These are phyloP conservation scores for Zalaria sp. DNA, from an alignment of 2,329 filamentous ascomycete genomes.

Conservation along the genomic window DNA sequence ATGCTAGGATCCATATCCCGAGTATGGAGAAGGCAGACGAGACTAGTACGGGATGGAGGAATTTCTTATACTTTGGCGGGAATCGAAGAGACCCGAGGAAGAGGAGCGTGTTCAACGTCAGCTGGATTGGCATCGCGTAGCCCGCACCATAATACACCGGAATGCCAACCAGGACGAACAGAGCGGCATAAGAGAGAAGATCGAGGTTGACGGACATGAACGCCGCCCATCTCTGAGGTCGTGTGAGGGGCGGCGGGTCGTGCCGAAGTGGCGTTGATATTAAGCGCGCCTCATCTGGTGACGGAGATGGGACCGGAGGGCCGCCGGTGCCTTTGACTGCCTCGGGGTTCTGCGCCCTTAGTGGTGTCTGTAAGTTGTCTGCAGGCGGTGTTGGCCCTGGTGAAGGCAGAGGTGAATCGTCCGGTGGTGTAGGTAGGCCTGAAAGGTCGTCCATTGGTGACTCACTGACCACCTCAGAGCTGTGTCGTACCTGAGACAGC, in stretches of 20 bases:
- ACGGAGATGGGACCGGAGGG: constrained; percentile 7
- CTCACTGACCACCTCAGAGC: constrained; percentile 1
- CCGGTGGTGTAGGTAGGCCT: neutral
- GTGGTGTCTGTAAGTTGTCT: constrained; percentile 7
- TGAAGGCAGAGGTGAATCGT: neutral
- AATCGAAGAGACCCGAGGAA: constrained; percentile 38
- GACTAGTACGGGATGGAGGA: constrained; percentile 45
- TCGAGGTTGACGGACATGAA: constrained; percentile 33
- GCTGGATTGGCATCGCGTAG: constrained; percentile 34
- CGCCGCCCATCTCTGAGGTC: constrained; percentile 37
- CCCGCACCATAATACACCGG: constrained; percentile 39
- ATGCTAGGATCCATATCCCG: constrained; percentile 38
- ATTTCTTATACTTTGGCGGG: constrained; percentile 34
- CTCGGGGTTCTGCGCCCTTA: constrained; percentile 11
- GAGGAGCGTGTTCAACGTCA: constrained; percentile 36
- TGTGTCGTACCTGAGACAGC: constrained; percentile 17
- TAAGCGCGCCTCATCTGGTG: neutral
- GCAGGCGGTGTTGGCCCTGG: neutral
- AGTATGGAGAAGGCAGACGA: constrained; percentile 40
- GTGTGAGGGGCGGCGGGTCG: constrained; percentile 27
- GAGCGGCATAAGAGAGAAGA: constrained; percentile 25
- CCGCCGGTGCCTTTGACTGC: constrained; percentile 11
- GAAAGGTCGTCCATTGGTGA: neutral
- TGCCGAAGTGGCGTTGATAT: constrained; percentile 19
- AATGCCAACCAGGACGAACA: constrained; percentile 39